A percentile compares a stretch with the other conserved stretches of the same genome.
Evolutionary conservation across 78 protist species (phyloP).

Genomic region (slime mould (Dictyostelium discoideum)): DNA sequence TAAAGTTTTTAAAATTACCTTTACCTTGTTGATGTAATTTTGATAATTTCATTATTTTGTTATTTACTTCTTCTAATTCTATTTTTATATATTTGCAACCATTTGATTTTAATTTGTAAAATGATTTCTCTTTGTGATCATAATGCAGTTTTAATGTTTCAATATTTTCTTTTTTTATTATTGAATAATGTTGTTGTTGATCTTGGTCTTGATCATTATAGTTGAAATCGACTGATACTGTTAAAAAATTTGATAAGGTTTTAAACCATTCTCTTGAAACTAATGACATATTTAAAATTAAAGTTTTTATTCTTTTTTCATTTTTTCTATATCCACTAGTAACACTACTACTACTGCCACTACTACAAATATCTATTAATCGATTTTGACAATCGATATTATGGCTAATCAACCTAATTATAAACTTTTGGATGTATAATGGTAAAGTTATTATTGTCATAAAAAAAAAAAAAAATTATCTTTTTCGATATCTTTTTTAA

Average conservation of each 20-base stretch:
- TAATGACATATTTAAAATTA: background rate
- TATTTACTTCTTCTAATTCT: background rate
- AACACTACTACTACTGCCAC: background rate
- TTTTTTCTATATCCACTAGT: background rate
- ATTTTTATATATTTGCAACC: background rate
- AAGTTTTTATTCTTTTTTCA: background rate
- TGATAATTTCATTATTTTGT: background rate
- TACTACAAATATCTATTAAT: conserved; percentile 1
- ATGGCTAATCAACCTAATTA: background rate
- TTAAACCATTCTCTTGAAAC: background rate
- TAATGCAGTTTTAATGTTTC: background rate
- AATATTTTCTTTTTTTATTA: background rate
- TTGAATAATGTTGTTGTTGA: background rate
- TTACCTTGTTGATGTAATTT: background rate
- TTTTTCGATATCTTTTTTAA: background rate
- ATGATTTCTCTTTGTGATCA: background rate
- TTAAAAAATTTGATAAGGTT: background rate
- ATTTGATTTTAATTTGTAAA: background rate
- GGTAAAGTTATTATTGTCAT: background rate
- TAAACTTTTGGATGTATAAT: background rate
- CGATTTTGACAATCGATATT: background rate
- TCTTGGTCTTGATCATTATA: background rate
- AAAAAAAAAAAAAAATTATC: background rate
- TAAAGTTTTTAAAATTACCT: background rate
- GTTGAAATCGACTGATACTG: background rate